Evolutionary conservation across 2,329 filamentous ascomycete genomes (phyloP), one percentile per base, ranked within the genome.

Genomic region (Fusarium chlamydosporum): DNA sequence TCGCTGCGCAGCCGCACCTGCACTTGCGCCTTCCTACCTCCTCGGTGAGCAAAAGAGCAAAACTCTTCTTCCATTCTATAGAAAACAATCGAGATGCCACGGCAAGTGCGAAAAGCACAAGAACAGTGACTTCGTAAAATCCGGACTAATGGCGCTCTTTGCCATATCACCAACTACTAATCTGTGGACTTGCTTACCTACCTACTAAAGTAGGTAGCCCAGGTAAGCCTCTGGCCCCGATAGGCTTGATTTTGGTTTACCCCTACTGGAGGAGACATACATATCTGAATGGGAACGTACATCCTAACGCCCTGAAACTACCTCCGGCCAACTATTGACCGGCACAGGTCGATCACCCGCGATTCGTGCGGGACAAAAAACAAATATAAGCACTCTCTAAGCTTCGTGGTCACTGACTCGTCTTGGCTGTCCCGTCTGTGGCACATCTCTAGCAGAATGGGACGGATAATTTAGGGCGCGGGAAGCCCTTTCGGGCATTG

Each of bases 291-390:
- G 4, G 23, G 26, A 4, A 27, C 18, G 12, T 20, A 35, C 7
- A 20, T 13, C 34, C 47, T 6, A 18, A 18, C 13, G 18, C 23
- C 34, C 23, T 15, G 13, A 50, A n/a, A 16, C 16, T 26, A 35
- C n/a, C n/a, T n/a, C n/a, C 31, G 15, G n/a, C 7, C n/a, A 16
- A 29, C 16, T 18, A 37, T 38, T 38, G 33, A 35, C 13, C n/a
- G 23, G 23, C 27, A 38, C n/a, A 23, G 33, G 47, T 38, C 34
- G 16, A 50, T 50, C 47, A 50, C n/a, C 47, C n/a, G 13, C 23
- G 26, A 40, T 29, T 50, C 16, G 23, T 38, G 34, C 16, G 12
- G 23, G 23, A n/a, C 9, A 9, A 40, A 38, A 8, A 27, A 4
- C 12, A 38, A 50, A 27, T 16, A 29, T 11, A 41, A 13, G 15